phyloP scores from a whole-genome alignment of 2,329 filamentous ascomycete species.

The Hypomyces rosellus region DNA sequence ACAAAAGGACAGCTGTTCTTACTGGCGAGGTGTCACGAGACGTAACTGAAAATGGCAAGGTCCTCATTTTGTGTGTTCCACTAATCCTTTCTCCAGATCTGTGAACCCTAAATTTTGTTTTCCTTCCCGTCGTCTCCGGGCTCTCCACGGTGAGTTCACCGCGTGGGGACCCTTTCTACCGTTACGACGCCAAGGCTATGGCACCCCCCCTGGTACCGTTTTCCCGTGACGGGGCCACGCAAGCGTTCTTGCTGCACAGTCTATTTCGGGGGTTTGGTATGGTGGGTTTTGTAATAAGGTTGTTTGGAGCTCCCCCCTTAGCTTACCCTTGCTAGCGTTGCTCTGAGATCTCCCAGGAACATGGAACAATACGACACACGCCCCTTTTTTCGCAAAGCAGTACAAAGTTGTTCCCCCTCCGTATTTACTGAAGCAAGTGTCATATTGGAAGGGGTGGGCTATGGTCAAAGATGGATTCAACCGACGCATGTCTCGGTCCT shows the following conservation, averaged over 20 bases:
- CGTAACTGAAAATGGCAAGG: no score
- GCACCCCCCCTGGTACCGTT: slow-evolving; percentile 7
- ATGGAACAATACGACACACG: slow-evolving; percentile 2
- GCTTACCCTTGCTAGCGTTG: slow-evolving; percentile 9
- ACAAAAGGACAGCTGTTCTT: no score
- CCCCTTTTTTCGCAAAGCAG: not conserved
- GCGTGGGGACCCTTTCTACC: slow-evolving; percentile 1
- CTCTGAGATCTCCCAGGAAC: slow-evolving; percentile 8
- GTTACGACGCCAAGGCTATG: not conserved
- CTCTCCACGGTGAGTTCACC: not conserved
- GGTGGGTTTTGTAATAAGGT: slow-evolving; percentile 5
- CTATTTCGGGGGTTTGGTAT: not conserved
- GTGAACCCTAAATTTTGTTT: not conserved
- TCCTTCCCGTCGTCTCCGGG: not conserved
- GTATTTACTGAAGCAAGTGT: no score
- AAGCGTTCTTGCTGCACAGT: slow-evolving; percentile 4
- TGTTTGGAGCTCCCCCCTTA: slow-evolving; percentile 3
- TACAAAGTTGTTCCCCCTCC: no score
- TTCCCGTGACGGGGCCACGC: slow-evolving; percentile 9
- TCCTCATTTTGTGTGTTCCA: no score
- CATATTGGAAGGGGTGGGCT: no score
- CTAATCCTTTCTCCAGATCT: not conserved
- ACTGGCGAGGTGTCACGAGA: no score
- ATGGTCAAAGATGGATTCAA: no score
- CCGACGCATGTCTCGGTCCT: no score